Base-by-base conservation (phyloP, 805 yeast genomes). In the Ogataea salicorniae region DNA sequence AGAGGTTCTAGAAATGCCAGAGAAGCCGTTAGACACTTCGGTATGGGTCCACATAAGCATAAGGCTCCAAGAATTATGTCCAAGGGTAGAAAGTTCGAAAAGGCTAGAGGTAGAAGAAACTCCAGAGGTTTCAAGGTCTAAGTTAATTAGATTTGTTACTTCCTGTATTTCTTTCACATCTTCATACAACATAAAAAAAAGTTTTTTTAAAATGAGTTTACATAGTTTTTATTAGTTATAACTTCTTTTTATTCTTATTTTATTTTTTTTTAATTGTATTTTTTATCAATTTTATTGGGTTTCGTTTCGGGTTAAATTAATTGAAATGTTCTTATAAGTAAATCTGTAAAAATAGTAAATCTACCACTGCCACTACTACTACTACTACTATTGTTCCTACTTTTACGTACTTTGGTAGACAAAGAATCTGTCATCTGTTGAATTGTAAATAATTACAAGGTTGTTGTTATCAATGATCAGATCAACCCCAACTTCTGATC, bases 71-170 rank as follows among this genome's bases (percentile, higher is more conserved):
- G 95, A 82, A 84, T 94, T 76, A 69, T 77, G 71, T 92, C 98
- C 58, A 90, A 81, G 76, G 99, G 99, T 76, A 94, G 98, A 86
- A 94, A 94, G 82, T 94, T 94, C 85, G 99, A 94, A 85, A 90
- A 94, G 80, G 99, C 97, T 70, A 94, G 99, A 88, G 99, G 99
- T 85, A 95, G 86, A 79, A 84, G 99, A 82, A 85, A 81, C 76
- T 91, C 98, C 64, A 90, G 95, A 85, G 99, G 96, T 82, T 94
- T 94, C 99, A 94, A 94, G 87, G 99, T 94, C 80, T 94, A 92
- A 89, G 63, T 57, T 54, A 49, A 48, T 51, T 56, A 42, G 39
- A n/a, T 41, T 11, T 33, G 13, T 14, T 15, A 22, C 23, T 20
- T 16, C 2, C 31, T 26, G 14, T 31, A 23, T 34, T 37, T 43